These are phyloP conservation scores for Leccinum barrowsii DNA, from an alignment of 768 basidiomycete genomes.

Conservation along the genomic window DNA sequence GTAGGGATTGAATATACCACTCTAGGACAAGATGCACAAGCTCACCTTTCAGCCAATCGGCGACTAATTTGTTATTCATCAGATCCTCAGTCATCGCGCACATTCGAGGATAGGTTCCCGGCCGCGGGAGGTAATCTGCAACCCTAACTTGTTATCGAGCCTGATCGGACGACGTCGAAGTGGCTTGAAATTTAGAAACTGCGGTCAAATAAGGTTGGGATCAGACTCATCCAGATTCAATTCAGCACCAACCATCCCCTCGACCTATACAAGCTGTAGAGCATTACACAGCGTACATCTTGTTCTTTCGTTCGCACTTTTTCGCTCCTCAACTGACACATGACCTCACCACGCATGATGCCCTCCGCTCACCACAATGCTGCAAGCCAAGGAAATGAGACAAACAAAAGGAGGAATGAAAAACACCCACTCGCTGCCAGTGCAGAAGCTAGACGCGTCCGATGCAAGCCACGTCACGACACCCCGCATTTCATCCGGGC, in stretches of 20 bases:
- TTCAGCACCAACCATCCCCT: too few species aligned
- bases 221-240: too few species aligned
- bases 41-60: too few species aligned
- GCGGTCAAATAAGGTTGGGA: too few species aligned
- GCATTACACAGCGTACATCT: too few species aligned
- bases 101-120: not conserved
- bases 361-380: conserved; percentile 31
- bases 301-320: too few species aligned
- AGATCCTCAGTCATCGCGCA: too few species aligned
- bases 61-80: too few species aligned
- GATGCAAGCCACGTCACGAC: conserved; percentile 69
- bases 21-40: too few species aligned
- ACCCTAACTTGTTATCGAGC: not conserved
- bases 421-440: conserved; percentile 71
- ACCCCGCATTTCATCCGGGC: conserved; percentile 70
- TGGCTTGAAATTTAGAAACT: not conserved
- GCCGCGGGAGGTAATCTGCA: not conserved
- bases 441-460: conserved; percentile 75
- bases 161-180: not conserved
- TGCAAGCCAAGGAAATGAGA: conserved; percentile 1
- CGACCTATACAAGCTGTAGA: too few species aligned
- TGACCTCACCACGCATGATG: conserved; percentile 28
- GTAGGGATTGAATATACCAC: too few species aligned
- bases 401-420: not conserved
- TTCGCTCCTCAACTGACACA: not conserved